Evolutionary conservation across 225 moss, liverwort and hornwort species (phyloP).

Genomic region (Climacium dendroides): DNA sequence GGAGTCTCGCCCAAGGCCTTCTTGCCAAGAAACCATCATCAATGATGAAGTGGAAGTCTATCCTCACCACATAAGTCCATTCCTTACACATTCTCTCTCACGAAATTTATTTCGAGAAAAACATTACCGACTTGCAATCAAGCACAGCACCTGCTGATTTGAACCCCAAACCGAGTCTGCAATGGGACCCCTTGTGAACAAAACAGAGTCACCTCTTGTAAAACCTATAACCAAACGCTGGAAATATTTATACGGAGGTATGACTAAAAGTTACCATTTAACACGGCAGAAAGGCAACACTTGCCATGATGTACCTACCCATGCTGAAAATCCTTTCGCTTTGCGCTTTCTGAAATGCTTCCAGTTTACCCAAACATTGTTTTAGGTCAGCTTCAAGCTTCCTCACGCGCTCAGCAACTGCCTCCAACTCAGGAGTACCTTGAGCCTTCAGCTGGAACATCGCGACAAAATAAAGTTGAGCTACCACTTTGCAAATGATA

Average conservation of each 20-base stretch:
- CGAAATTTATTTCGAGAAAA: not conserved
- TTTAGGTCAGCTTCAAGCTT: conserved; percentile 29
- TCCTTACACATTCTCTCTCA: not conserved
- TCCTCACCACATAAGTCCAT: not conserved
- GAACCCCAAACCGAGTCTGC: not conserved
- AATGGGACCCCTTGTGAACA: not conserved
- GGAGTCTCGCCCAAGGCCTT: not conserved
- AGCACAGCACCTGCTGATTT: not conserved
- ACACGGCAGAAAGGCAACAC: not conserved
- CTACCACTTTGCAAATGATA: not conserved
- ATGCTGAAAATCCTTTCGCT: conserved; percentile 58
- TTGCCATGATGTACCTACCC: conserved; percentile 21
- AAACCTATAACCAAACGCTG: not conserved
- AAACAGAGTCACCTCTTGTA: not conserved
- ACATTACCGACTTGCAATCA: not conserved
- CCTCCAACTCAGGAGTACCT: conserved; percentile 13
- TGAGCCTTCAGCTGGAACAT: conserved; percentile 29
- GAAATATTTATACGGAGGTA: not conserved
- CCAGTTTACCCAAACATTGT: conserved; percentile 16
- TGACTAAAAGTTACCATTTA: not conserved
- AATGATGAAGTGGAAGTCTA: not conserved
- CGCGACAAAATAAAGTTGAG: not conserved
- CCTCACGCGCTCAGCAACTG: conserved; percentile 13
- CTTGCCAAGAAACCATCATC: not conserved
- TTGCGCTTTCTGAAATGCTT: conserved; percentile 36